Evolutionary conservation across 805 yeast species (phyloP), one percentile per base, ranked within the genome.

Genomic region (Yamadazyma olivae): DNA sequence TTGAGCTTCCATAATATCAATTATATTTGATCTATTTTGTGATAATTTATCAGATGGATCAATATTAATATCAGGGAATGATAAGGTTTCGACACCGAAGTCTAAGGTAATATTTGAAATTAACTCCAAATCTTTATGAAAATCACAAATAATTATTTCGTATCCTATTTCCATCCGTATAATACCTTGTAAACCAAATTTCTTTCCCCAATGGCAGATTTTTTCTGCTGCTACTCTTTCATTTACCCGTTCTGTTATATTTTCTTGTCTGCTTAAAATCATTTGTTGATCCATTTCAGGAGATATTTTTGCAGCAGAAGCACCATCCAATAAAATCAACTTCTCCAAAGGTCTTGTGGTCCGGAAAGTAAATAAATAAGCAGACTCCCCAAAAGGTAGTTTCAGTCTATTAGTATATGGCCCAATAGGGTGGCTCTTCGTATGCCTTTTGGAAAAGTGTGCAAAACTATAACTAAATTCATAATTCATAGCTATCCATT

Each of bases 401-500:
- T 17, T 17, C n/a, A 16, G 20, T 33, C 14, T 13, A 25, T 15
- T 7, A 7, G 17, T 7, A 15, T 28, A 9, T n/a, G 28, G 28
- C 6, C 15, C 15, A 7, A 7, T 25, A 6, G 8, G 15, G 28
- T 25, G 7, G 28, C 8, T 25, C 16, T 32, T 15, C 5, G 24
- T 8, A 8, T 12, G 24, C 24, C 24, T 21, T 9, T 27, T 27
- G n/a, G 30, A 19, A 22, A 35, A 36, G 15, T 10, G 20, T 6
- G 71, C 69, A 59, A 77, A 79, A 39, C 52, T 56, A 42, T 71
- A 75, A 43, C 81, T 74, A 54, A 79, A 79, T 46, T 79, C 84
- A 43, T 64, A 71, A 49, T 79, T 82, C 71, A 79, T 61, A 1
- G 85, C 86, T 8, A 77, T 56, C 85, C 86, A 79, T 50, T 80